Evolutionary conservation across 768 basidiomycete genomes (phyloP), one percentile per base, ranked within the genome.

Genomic region (Crucibulum laeve): DNA sequence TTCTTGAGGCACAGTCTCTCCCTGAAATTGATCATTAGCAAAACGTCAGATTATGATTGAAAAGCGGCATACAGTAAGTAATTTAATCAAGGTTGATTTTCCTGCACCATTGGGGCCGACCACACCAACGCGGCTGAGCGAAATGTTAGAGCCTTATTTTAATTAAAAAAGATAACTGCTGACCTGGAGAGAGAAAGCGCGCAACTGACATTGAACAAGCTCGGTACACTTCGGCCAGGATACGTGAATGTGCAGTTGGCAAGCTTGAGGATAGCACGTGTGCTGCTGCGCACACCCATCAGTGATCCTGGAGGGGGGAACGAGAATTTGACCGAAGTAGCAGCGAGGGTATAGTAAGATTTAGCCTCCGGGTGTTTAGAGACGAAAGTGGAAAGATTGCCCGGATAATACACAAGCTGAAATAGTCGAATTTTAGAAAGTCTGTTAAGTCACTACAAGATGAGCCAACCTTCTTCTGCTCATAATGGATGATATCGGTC

Each of bases 401-500:
- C 94, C 24, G 79, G 82, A 66, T 97, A 97, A 69, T 92, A 95
- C 35, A 84, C 91, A 50, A 98, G 83, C 86, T 91, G 52, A 21
- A 43, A 45, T 18, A 25, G 42, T 14, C 26, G 42, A 39, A 43
- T 32, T 21, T 47, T 18, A 53, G 40, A 52, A 44, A 36, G 41
- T 25, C 32, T 25, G 34, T 17, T 24, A 19, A 38, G 35, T 39
- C 48, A 52, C 49, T 42, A 50, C 35, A 40, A 44, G 47, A 19
- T 26, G 33, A 37, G 42, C 53, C 50, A 47, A 80, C 87, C 76
- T 93, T 95, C 73, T 98, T 98, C 43, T 70, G 68, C 70, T 96
- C 93, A 68, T 96, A 98, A 71, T 96, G 94, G 50, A 97, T 92
- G 57, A 97, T 91, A 65, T 97, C 93, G 51, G 94, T 91, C 46